phyloP scores from a whole-genome alignment of 148 eudicot species.

The Gaultheria prostrata region DNA sequence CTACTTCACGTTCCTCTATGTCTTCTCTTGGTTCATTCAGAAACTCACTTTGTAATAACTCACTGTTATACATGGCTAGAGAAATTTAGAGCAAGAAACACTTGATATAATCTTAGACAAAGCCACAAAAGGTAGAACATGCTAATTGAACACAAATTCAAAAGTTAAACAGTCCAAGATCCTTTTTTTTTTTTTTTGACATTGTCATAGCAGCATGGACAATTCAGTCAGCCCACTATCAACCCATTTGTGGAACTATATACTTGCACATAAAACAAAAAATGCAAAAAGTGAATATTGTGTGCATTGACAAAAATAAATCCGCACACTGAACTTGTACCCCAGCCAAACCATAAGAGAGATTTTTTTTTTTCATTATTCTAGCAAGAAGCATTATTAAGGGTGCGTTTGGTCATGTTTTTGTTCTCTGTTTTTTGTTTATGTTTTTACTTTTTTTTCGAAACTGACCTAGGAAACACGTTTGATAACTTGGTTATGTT shows the following conservation, averaged over 20 bases:
- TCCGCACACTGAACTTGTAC: not conserved
- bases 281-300: not conserved
- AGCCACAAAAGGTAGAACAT: conserved; percentile 5
- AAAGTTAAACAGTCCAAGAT: not conserved
- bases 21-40: conserved; percentile 68
- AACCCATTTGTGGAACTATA: not conserved
- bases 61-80: conserved; percentile 41
- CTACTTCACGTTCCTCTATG: conserved; percentile 80
- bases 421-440: not conserved
- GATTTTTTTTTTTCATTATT: not conserved
- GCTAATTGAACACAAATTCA: not conserved
- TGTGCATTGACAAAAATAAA: not conserved
- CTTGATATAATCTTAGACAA: not conserved
- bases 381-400: not conserved
- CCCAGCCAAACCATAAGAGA: not conserved
- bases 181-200: not conserved
- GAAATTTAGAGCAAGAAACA: conserved; percentile 5
- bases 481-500: too few species aligned
- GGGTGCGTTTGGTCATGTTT: too few species aligned
- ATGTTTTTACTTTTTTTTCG: not conserved
- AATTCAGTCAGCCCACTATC: not conserved
- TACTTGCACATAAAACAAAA: not conserved
- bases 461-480: too few species aligned
- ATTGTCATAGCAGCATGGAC: not conserved
- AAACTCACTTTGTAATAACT: conserved; percentile 85